A percentile compares a stretch with the other conserved stretches of the same genome.
phyloP scores from a whole-genome alignment of 768 basidiomycete genomes.

The Pulveroboletus sp. region DNA sequence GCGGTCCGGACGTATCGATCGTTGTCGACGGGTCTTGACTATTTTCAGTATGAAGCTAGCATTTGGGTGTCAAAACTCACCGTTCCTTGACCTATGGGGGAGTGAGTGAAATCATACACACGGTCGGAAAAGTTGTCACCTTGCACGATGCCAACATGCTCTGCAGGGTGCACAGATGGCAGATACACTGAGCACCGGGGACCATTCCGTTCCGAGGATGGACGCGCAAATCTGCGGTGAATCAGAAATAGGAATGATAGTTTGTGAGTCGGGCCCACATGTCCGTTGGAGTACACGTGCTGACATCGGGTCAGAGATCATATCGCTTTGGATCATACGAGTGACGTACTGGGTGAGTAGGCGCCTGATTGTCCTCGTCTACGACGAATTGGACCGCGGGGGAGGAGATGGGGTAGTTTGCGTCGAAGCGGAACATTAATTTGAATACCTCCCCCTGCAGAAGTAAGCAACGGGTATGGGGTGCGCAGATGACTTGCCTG shows the following conservation, averaged over 20 bases:
- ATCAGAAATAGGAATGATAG: constrained; percentile 16
- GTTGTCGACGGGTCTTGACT: constrained; percentile 71
- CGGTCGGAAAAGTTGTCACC: constrained; percentile 38
- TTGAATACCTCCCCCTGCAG: constrained; percentile 71
- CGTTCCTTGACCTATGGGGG: constrained; percentile 55
- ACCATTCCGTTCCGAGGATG: constrained; percentile 88
- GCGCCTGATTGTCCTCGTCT: constrained; percentile 59
- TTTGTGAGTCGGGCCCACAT: constrained; percentile 44
- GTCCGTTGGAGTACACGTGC: constrained; percentile 89
- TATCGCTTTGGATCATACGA: neutral
- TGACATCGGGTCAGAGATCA: constrained; percentile 28
- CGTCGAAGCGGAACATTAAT: constrained; percentile 79
- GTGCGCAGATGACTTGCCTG: constrained; percentile 40
- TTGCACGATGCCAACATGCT: constrained; percentile 94
- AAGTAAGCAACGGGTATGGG: neutral
- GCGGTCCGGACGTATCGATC: constrained; percentile 77
- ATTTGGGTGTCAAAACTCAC: constrained; percentile 36
- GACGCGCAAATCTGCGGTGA: constrained; percentile 76
- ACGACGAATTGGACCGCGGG: constrained; percentile 87
- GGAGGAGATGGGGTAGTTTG: constrained; percentile 81
- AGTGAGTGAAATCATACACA: neutral
- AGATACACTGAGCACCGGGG: constrained; percentile 80
- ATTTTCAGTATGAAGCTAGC: constrained; percentile 6
- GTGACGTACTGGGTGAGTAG: constrained; percentile 70
- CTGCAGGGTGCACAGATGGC: constrained; percentile 81